Base-by-base conservation (phyloP, 2,329 filamentous ascomycete genomes). In the Colletotrichum horii region DNA sequence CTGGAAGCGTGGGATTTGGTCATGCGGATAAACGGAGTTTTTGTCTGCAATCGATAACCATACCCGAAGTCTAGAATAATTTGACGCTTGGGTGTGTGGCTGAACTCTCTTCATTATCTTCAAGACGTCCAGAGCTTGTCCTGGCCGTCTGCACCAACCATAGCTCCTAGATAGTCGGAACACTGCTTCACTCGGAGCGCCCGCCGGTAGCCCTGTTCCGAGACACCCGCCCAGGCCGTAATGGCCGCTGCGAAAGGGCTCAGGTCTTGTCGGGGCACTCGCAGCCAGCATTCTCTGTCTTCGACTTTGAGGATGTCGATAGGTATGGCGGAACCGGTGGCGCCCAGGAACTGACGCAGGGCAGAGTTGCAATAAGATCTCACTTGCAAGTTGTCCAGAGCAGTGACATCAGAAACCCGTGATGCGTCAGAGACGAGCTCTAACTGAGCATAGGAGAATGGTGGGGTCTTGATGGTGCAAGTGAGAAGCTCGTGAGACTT, bases 251-350 rank as follows among this genome's bases (percentile, higher is more conserved):
- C 86, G 70, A 95, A 90, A 1, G 89, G 87, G 2, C 85, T 86
- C 9, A 93, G 83, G 79, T 95, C 93, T 72, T 89, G 87, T 7
- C 88, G 85, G 7, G 93, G 92, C 11, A 95, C 82, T 22, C 94
- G 88, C 66, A 95, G 82, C 92, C 93, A 95, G 71, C 90, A 90
- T 64, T 91, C 87, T 8, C 80, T 79, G 2, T 85, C 87, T 4
- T 90, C 84, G 0, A 93, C 85, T 78, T 92, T 91, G 38, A 96
- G 88, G 24, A 96, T 91, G 80, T 96, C 95, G 71, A 96, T 81
- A 2, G 92, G 85, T 5, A 96, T 92, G 14, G 91, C 91, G 3
- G 88, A 85, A 14, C 95, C 95, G 0, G 91, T 92, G 22, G 91
- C 84, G 24, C 95, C 95, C 2, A 96, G 89, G 79, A 94, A 96